phyloP scores from a whole-genome alignment of 2,329 filamentous ascomycete species.

The Verticillium isaacii region DNA sequence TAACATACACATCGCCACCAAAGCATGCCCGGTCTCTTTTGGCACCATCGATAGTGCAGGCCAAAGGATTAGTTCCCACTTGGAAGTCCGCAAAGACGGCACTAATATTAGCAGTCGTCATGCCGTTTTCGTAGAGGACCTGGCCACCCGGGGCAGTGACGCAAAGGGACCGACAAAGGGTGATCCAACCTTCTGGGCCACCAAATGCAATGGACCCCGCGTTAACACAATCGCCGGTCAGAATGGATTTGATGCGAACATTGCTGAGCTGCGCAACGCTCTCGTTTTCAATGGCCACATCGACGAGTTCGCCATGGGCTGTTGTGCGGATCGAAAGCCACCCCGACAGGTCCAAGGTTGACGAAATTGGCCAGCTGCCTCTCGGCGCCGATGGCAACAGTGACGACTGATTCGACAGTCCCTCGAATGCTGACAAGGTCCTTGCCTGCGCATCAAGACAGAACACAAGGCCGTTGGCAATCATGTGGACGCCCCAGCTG shows the following conservation, averaged over 20 bases:
- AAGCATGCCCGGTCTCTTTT: constrained; percentile 8
- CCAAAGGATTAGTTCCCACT: constrained; percentile 4
- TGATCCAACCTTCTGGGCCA: constrained; percentile 6
- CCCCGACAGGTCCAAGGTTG: background rate
- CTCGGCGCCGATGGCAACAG: constrained; percentile 4
- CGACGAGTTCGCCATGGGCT: background rate
- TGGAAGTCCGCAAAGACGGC: constrained; percentile 7
- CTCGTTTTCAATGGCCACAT: background rate
- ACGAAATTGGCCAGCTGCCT: constrained; percentile 3
- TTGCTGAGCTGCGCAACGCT: constrained; percentile 4
- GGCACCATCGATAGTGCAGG: constrained; percentile 9
- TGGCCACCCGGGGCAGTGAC: background rate
- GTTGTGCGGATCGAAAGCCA: constrained; percentile 1
- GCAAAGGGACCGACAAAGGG: background rate
- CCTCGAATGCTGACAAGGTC: constrained; percentile 4
- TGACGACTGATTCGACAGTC: constrained; percentile 3
- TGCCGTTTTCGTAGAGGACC: constrained; percentile 2
- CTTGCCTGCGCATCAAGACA: constrained; percentile 4
- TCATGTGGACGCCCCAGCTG: constrained; percentile 11
- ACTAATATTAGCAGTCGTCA: background rate
- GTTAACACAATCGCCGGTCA: constrained; percentile 4
- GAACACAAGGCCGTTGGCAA: constrained; percentile 9
- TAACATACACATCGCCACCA: constrained; percentile 8
- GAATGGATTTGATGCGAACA: constrained; percentile 2
- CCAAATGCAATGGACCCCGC: constrained; percentile 7